Percentiles rank a stretch among this genome's conserved stretches.
phyloP scores from a whole-genome alignment of 768 basidiomycete genomes.

The Tulasnella calospora region DNA sequence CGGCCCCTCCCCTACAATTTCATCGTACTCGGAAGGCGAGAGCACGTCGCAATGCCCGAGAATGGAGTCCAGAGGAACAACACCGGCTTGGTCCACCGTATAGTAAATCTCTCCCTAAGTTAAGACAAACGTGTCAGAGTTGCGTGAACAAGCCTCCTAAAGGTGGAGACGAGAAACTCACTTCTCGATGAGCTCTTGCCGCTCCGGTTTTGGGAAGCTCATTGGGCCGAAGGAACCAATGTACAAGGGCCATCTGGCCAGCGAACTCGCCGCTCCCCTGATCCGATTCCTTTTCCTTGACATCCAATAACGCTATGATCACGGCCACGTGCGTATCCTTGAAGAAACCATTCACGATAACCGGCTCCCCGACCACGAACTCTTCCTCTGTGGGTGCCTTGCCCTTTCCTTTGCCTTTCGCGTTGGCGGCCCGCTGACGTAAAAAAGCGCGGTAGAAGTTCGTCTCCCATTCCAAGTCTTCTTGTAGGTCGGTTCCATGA shows the following conservation, averaged over 20 bases:
- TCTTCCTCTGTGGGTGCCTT: conserved; percentile 39
- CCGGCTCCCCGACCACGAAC: too few species aligned
- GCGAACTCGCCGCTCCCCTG: too few species aligned
- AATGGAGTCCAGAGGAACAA: conserved; percentile 53
- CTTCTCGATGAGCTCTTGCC: conserved; percentile 56
- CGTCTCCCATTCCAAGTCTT: conserved; percentile 12
- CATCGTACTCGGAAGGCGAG: too few species aligned
- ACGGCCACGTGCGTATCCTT: conserved; percentile 57
- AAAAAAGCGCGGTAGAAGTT: conserved; percentile 15
- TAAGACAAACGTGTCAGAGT: neutral
- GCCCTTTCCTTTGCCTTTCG: conserved; percentile 15
- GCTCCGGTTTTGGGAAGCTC: too few species aligned
- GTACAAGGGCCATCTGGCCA: too few species aligned
- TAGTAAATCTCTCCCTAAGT: conserved; percentile 73
- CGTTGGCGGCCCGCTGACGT: neutral
- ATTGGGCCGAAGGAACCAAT: too few species aligned
- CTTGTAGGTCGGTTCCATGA: conserved; percentile 11
- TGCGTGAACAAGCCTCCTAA: neutral
- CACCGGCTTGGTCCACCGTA: too few species aligned
- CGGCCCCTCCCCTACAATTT: too few species aligned
- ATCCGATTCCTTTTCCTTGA: too few species aligned
- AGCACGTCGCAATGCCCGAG: conserved; percentile 51
- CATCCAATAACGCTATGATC: conserved; percentile 62
- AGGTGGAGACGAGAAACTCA: conserved; percentile 35
- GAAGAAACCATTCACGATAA: conserved; percentile 51